Evolutionary conservation across 306 rosid genomes (phyloP).

Genomic region (Dalbergia cochinchinensis): DNA sequence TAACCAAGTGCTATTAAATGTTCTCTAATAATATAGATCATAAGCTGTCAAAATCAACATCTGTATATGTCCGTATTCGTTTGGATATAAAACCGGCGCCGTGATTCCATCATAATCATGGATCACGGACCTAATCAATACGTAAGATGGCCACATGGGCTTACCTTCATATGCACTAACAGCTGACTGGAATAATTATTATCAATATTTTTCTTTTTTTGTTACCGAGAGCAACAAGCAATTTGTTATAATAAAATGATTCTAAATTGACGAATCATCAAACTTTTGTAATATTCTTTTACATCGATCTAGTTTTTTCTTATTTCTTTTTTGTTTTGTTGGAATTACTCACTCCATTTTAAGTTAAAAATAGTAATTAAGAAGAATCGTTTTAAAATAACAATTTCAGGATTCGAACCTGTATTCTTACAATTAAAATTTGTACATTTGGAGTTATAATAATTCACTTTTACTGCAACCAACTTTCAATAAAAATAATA

Average conservation of each 20-base stretch:
- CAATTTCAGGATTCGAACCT: too few relatives aligned
- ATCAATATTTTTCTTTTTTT: neutral
- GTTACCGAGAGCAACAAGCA: neutral
- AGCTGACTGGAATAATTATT: constrained; percentile 18
- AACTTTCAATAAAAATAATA: too few relatives aligned
- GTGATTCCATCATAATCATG: constrained; percentile 28
- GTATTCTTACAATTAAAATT: too few relatives aligned
- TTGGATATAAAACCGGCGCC: neutral
- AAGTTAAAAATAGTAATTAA: too few relatives aligned
- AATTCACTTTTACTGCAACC: too few relatives aligned
- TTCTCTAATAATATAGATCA: neutral
- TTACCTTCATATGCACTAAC: constrained; percentile 22
- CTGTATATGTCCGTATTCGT: neutral
- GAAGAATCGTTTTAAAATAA: too few relatives aligned
- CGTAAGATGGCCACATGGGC: neutral
- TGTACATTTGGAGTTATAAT: too few relatives aligned
- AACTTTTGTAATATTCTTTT: neutral
- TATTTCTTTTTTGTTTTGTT: too few relatives aligned
- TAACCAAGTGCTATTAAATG: neutral
- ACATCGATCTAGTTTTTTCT: too few relatives aligned
- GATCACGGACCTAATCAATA: neutral
- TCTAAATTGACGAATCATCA: neutral
- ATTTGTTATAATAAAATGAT: neutral
- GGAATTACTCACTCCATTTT: too few relatives aligned
- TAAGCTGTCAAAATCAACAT: constrained; percentile 11